Evolutionary conservation across 192 early-diverging fungal species (phyloP).

Genomic region (Coemansia sp.): DNA sequence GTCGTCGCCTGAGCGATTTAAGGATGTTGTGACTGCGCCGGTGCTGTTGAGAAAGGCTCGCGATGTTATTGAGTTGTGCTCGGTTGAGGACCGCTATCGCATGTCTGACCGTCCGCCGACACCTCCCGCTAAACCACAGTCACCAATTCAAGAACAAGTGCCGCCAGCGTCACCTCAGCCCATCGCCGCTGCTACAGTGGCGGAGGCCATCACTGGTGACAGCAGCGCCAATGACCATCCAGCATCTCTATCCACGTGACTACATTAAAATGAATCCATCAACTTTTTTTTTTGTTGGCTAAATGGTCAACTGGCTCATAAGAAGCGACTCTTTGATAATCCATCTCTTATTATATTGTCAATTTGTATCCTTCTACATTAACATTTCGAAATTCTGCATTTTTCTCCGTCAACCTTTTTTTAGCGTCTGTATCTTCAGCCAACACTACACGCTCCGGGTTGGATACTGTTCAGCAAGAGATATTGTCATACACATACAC

Average conservation of each 20-base stretch:
- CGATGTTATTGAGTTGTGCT: conserved; percentile 29
- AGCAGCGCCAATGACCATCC: neutral
- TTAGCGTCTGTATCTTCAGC: neutral
- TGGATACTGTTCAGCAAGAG: neutral
- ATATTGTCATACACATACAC: neutral
- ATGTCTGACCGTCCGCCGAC: conserved; percentile 26
- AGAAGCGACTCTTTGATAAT: neutral
- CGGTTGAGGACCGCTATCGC: conserved; percentile 27
- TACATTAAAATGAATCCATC: neutral
- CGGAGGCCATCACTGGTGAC: neutral
- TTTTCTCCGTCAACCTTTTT: neutral
- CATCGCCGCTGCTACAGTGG: neutral
- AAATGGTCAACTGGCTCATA: neutral
- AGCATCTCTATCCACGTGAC: conserved; percentile 3
- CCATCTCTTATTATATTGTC: neutral
- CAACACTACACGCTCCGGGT: neutral
- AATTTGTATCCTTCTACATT: neutral
- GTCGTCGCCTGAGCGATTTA: conserved; percentile 36
- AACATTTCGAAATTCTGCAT: conserved; percentile 1
- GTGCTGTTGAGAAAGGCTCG: conserved; percentile 25
- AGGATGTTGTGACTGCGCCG: conserved; percentile 8
- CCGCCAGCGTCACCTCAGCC: neutral
- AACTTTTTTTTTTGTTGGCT: neutral
- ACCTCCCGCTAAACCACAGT: neutral
- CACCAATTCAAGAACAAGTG: neutral